These are phyloP conservation scores for Talaromyces wortmannii DNA, from an alignment of 495 filamentous ascomycete species.

Conservation along the genomic window DNA sequence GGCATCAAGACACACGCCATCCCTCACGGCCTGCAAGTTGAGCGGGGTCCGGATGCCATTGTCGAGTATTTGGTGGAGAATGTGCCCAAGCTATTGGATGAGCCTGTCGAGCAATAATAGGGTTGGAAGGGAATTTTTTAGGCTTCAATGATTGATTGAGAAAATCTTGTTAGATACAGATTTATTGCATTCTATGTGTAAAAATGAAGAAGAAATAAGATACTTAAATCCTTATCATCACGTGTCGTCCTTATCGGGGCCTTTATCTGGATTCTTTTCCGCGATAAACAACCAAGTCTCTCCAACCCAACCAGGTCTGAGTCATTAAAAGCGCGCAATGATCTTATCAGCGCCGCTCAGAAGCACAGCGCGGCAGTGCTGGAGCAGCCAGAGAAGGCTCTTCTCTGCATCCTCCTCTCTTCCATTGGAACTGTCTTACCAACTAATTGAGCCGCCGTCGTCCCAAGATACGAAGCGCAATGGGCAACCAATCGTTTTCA, in stretches of 20 bases:
- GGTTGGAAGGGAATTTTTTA: background rate
- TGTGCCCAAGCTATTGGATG: conserved; percentile 43
- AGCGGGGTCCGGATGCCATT: conserved; percentile 57
- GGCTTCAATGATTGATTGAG: background rate
- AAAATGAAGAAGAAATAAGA: background rate
- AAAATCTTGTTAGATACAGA: no score
- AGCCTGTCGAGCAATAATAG: background rate
- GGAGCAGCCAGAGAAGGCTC: conserved; percentile 9
- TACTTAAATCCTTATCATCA: background rate
- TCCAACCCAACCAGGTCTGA: background rate
- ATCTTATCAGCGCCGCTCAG: background rate
- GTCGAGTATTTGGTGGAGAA: conserved; percentile 58
- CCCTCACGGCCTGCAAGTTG: conserved; percentile 56
- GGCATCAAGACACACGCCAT: conserved; percentile 53
- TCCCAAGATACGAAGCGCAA: conserved; percentile 25
- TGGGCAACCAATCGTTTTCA: conserved; percentile 67
- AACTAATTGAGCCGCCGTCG: conserved; percentile 34
- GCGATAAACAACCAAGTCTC: background rate
- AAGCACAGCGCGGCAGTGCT: background rate
- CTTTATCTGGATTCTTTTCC: background rate
- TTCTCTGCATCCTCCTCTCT: conserved; percentile 29
- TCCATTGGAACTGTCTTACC: conserved; percentile 29
- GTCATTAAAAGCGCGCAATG: background rate
- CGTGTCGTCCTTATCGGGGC: background rate
- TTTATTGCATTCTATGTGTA: no score